Percentiles rank a stretch among this genome's conserved stretches.
Evolutionary conservation across 2,329 filamentous ascomycete genomes (phyloP).

Genomic region (Celoporthe dispersa): DNA sequence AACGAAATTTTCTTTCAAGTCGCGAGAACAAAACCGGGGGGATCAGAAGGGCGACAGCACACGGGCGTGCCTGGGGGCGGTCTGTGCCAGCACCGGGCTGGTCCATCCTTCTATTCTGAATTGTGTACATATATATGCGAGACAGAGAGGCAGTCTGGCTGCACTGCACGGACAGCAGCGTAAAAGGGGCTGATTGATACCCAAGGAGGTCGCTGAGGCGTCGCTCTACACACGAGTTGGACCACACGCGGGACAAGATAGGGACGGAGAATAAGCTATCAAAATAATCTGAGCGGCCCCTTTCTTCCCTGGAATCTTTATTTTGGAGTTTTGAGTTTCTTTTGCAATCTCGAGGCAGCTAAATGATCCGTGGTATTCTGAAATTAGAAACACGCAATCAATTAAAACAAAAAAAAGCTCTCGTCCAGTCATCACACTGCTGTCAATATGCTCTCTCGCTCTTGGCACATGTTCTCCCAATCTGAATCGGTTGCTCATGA

Average conservation of each 20-base stretch:
- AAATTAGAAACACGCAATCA: background rate
- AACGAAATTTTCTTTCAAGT: background rate
- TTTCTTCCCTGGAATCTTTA: background rate
- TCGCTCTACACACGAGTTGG: background rate
- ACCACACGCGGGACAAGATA: background rate
- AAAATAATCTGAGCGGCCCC: background rate
- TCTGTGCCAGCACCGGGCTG: background rate
- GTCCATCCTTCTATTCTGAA: background rate
- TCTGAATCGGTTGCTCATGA: background rate
- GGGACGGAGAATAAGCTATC: background rate
- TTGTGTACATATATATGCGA: conserved; percentile 6
- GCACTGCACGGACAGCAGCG: background rate
- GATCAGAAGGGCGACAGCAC: background rate
- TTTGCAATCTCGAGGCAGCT: background rate
- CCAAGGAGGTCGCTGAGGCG: conserved; percentile 11
- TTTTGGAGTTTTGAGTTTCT: too few relatives aligned
- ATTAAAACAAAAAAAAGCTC: background rate
- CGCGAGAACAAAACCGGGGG: background rate
- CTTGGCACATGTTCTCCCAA: background rate
- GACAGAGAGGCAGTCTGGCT: background rate
- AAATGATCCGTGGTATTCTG: background rate
- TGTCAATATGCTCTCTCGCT: background rate
- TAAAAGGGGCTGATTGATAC: conserved; percentile 12
- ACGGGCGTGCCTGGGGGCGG: background rate
- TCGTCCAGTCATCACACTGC: background rate